Conservation (phyloP, 2,329 filamentous ascomycete species). For the Diaporthe australafricana region DNA sequence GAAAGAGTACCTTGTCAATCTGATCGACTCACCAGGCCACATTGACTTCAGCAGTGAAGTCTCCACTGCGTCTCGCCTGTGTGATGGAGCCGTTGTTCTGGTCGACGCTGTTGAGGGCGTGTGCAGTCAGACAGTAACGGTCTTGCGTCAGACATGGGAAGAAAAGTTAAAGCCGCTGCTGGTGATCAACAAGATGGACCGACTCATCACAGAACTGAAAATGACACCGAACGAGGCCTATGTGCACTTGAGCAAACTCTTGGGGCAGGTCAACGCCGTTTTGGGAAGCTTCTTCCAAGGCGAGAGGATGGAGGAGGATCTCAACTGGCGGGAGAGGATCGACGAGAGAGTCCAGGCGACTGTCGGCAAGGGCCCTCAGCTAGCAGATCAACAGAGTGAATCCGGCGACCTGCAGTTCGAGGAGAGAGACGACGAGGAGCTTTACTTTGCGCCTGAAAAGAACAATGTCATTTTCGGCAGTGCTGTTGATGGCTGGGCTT, state of each 20-base stretch:
- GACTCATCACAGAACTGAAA: constrained; percentile 91
- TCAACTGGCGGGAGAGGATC: constrained; percentile 94
- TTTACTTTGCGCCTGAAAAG: constrained; percentile 98
- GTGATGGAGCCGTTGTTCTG: constrained; percentile 92
- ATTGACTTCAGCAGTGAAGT: constrained; percentile 99
- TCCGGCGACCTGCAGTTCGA: constrained; percentile 79
- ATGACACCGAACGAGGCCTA: constrained; percentile 94
- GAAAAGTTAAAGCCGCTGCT: constrained; percentile 95
- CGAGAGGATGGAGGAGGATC: constrained; percentile 97
- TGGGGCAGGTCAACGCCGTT: constrained; percentile 97
- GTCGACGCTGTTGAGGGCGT: constrained; percentile 98
- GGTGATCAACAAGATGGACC: constrained; percentile 98
- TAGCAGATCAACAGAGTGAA: constrained; percentile 62
- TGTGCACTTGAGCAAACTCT: constrained; percentile 84
- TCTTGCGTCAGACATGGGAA: constrained; percentile 92
- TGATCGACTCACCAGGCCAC: constrained; percentile 97
- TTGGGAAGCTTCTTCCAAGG: constrained; percentile 98
- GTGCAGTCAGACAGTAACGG: constrained; percentile 98
- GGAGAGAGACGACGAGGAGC: constrained; percentile 93
- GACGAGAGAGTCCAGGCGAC: constrained; percentile 85
- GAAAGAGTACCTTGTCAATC: constrained; percentile 94
- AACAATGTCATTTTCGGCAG: constrained; percentile 99
- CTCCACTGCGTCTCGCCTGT: constrained; percentile 92
- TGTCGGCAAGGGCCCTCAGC: constrained; percentile 67
- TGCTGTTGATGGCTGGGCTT: constrained; percentile 98